Percentiles rank a stretch among this genome's conserved stretches.
phyloP scores from a whole-genome alignment of 2,329 filamentous ascomycete species.

The Xylaria sp. region DNA sequence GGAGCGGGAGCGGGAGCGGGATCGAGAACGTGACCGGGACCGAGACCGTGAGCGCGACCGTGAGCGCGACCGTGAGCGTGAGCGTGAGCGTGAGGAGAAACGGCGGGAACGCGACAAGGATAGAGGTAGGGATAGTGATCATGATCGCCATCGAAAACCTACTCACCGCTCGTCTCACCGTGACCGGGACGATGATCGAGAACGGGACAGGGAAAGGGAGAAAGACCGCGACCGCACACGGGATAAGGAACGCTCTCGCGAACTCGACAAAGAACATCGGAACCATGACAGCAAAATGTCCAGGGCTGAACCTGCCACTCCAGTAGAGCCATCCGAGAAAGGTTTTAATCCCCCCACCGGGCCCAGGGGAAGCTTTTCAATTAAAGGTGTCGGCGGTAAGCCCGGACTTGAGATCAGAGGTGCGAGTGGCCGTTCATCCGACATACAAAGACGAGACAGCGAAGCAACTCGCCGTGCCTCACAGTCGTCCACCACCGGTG shows the following conservation, averaged over 20 bases:
- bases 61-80: conserved; percentile 53
- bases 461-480: conserved; percentile 53
- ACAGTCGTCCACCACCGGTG: conserved; percentile 48
- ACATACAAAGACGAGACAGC: conserved; percentile 45
- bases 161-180: conserved; percentile 56
- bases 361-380: conserved; percentile 50
- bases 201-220: conserved; percentile 54
- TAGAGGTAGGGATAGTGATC: conserved; percentile 51
- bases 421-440: conserved; percentile 45
- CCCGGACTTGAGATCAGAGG: conserved; percentile 51
- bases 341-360: conserved; percentile 57
- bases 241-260: conserved; percentile 53
- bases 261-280: conserved; percentile 52
- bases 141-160: conserved; percentile 53
- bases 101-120: conserved; percentile 53
- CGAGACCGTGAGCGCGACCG: conserved; percentile 57
- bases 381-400: conserved; percentile 46
- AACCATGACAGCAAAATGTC: conserved; percentile 52
- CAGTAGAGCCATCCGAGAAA: conserved; percentile 52
- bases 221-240: conserved; percentile 51
- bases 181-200: conserved; percentile 56
- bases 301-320: conserved; percentile 48
- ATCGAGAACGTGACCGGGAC: conserved; percentile 56
- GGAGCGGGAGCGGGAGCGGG: conserved; percentile 56
- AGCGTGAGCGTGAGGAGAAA: conserved; percentile 57